Conservation (phyloP, 2,329 filamentous ascomycete genomes). For the Aspergillus puulaauensis region DNA sequence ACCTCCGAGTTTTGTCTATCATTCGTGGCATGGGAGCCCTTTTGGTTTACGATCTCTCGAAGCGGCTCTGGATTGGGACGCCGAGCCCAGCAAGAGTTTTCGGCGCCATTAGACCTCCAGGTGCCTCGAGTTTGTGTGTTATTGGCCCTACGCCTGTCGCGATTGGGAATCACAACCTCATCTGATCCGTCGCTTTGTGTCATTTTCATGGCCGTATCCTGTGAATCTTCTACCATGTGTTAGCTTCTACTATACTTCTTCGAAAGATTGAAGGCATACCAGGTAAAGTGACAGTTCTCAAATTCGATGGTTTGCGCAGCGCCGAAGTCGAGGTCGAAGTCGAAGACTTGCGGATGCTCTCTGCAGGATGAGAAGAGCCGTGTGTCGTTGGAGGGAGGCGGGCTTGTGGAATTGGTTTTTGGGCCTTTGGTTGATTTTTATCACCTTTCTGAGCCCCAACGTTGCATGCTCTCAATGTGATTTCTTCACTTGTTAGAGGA, state of each 20-base stretch:
- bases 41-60: not conserved
- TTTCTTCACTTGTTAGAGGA: not conserved
- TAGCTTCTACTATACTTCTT: not conserved
- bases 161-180: constrained; percentile 18
- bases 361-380: not conserved
- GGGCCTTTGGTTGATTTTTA: too few relatives aligned
- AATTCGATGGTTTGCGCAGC: not conserved
- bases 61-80: too few relatives aligned
- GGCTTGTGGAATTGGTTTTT: not conserved
- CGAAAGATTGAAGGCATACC: not conserved
- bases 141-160: not conserved
- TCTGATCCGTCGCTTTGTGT: constrained; percentile 21
- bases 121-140: not conserved
- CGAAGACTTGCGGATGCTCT: not conserved
- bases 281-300: not conserved
- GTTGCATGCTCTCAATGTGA: not conserved
- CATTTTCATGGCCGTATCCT: constrained; percentile 1
- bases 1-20: constrained; percentile 4
- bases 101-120: too few relatives aligned
- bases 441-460: too few relatives aligned
- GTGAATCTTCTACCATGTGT: not conserved
- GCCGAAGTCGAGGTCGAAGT: not conserved
- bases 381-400: not conserved
- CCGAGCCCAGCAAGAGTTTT: too few relatives aligned
- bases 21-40: not conserved